phyloP scores from a whole-genome alignment of 2,329 filamentous ascomycete species.

The Diaporthe capsici region DNA sequence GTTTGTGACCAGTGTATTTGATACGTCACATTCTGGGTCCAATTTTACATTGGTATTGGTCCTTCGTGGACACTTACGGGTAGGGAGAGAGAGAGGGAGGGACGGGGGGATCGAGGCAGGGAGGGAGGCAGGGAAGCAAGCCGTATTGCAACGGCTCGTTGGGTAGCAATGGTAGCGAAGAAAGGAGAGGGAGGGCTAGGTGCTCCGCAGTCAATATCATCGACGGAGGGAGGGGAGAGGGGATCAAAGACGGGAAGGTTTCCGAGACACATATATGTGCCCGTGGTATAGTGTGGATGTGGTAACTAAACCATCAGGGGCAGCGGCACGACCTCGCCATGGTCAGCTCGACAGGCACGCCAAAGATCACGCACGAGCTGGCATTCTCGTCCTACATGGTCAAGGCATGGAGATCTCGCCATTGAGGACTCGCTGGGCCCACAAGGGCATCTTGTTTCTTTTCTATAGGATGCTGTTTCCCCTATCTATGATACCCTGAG shows the following conservation, averaged over 20 bases:
- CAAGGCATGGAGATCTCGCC: background rate
- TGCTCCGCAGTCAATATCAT: slow-evolving; percentile 21
- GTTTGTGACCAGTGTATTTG: slow-evolving; percentile 26
- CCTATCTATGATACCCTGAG: background rate
- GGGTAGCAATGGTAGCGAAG: background rate
- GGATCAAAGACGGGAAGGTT: slow-evolving; percentile 22
- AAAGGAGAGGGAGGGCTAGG: slow-evolving; percentile 1
- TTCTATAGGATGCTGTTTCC: slow-evolving; percentile 17
- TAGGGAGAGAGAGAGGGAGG: background rate
- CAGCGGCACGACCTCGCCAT: slow-evolving; percentile 4
- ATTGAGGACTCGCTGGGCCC: background rate
- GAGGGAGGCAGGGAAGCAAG: background rate
- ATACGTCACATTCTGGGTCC: slow-evolving; percentile 30
- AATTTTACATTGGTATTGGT: slow-evolving; percentile 5
- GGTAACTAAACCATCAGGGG: slow-evolving; percentile 7
- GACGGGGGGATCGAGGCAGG: slow-evolving; percentile 9
- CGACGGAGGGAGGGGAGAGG: slow-evolving; percentile 2
- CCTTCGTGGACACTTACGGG: slow-evolving; percentile 1
- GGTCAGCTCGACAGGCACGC: slow-evolving; percentile 9
- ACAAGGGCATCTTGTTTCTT: slow-evolving; percentile 11
- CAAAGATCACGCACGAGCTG: background rate
- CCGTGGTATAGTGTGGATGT: slow-evolving; percentile 26
- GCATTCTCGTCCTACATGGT: slow-evolving; percentile 12
- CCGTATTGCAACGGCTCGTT: background rate
- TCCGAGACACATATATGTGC: slow-evolving; percentile 33